Base-by-base conservation (phyloP, 139 green algal species). In the Astrephomene gubernaculifera region DNA sequence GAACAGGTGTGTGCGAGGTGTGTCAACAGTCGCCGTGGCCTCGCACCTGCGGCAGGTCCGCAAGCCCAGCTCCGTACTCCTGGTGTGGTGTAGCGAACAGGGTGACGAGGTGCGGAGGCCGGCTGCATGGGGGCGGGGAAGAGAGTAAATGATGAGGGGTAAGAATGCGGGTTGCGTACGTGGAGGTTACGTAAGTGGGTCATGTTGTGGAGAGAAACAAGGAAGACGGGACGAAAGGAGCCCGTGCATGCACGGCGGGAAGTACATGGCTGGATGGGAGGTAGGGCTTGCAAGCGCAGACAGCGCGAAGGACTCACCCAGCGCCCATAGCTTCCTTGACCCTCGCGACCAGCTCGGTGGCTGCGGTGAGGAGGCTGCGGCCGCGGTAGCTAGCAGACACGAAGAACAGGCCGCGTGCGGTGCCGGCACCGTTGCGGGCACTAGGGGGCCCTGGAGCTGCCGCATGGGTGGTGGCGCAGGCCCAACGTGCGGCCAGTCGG, bases 371-470 rank as follows among this genome's bases (percentile, higher is more conserved):
- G 39, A 80, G 49, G 44, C 71, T 80, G 9, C 71, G 71, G 19
- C 71, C 71, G 8, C 49, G 73, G 54, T 81, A 81, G 35, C 52
- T 81, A 19, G 73, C 52, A 25, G 73, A 53, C 9, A 69, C 52
- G n/a, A 80, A 80, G 71, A 54, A 78, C 14, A 78, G 29, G 41
- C 70, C 70, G 31, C 43, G 43, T 25, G 38, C 0, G 39, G 1
- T 75, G 41, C 38, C 53, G 25, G n/a, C n/a, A n/a, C 65, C 65
- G 65, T 45, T 49, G 38, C 1, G 3, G 3, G n/a, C n/a, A n/a
- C n/a, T n/a, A n/a, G n/a, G n/a, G n/a, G 38, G 52, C 41, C 38
- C 38, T 14, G 49, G 14, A 12, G 49, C 49, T 57, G 49, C 49
- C 14, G 14, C 49, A 12, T 57, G 49, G 49, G 17, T 25, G 14